Percentiles rank a stretch among this genome's conserved stretches.
These are phyloP conservation scores for Schwanniomyces polymorphus DNA, from an alignment of 805 yeast species.

Conservation along the genomic window DNA sequence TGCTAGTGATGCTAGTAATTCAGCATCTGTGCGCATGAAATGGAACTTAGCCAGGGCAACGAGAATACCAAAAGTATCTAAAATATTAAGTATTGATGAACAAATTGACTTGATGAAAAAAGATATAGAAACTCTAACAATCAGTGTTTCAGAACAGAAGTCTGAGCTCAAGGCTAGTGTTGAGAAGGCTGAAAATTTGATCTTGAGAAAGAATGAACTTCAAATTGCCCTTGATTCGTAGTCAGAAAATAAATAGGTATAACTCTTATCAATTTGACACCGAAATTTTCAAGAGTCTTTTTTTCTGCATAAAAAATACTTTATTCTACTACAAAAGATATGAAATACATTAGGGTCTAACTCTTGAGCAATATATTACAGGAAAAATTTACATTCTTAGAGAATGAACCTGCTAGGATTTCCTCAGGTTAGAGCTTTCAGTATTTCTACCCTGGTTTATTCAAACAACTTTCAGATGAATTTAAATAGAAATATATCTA, in stretches of 20 bases:
- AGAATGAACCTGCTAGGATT: too few relatives aligned
- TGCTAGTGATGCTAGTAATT: background rate
- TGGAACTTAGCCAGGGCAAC: background rate
- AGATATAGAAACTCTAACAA: background rate
- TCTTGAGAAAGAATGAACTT: background rate
- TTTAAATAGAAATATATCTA: too few relatives aligned
- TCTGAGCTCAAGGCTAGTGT: background rate
- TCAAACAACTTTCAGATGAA: too few relatives aligned
- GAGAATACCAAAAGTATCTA: background rate
- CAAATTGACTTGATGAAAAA: conserved; percentile 1
- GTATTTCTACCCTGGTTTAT: too few relatives aligned
- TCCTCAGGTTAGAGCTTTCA: too few relatives aligned
- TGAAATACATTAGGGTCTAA: too few relatives aligned
- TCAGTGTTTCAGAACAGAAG: background rate
- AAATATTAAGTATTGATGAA: background rate
- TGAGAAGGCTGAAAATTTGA: background rate
- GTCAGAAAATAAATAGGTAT: background rate
- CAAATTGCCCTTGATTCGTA: background rate
- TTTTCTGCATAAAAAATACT: too few relatives aligned
- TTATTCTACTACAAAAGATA: too few relatives aligned
- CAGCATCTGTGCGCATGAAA: background rate
- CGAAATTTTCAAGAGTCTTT: too few relatives aligned
- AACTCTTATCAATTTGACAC: too few relatives aligned
- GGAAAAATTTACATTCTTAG: too few relatives aligned
- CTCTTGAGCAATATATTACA: too few relatives aligned